A percentile compares a stretch with the other conserved stretches of the same genome.
Conservation (phyloP, 2,329 filamentous ascomycete genomes). For the Ceratocystis destructans region DNA sequence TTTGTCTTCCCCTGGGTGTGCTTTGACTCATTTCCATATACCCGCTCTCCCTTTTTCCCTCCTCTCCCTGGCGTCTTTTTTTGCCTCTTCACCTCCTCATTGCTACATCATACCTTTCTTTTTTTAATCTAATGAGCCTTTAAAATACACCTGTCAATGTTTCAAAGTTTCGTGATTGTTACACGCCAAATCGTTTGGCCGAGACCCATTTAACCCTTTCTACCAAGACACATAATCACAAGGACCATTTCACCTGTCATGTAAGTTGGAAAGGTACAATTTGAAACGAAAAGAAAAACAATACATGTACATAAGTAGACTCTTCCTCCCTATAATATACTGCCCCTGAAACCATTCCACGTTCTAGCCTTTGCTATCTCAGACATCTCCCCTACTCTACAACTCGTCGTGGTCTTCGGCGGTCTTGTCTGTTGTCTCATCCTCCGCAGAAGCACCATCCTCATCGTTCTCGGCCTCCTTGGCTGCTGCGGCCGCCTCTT, state of each 20-base stretch:
- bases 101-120: background rate
- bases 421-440: conserved; percentile 33
- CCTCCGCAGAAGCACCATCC: conserved; percentile 21
- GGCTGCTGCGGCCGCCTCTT: conserved; percentile 26
- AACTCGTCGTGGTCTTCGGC: conserved; percentile 25
- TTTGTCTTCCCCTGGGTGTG: no score
- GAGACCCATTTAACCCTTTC: background rate
- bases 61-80: background rate
- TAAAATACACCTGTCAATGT: background rate
- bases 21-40: background rate
- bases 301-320: background rate
- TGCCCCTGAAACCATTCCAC: no score
- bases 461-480: conserved; percentile 25
- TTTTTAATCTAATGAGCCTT: conserved; percentile 1
- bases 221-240: background rate
- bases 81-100: background rate
- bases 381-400: background rate
- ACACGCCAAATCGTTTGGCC: no score
- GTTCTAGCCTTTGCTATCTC: no score
- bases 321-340: no score
- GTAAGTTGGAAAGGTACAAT: background rate
- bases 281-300: background rate
- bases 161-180: background rate
- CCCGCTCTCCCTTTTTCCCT: background rate
- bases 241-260: background rate